Evolutionary conservation across 495 filamentous ascomycete species (phyloP), one percentile per base, ranked within the genome.

Genomic region (Podospora australis): DNA sequence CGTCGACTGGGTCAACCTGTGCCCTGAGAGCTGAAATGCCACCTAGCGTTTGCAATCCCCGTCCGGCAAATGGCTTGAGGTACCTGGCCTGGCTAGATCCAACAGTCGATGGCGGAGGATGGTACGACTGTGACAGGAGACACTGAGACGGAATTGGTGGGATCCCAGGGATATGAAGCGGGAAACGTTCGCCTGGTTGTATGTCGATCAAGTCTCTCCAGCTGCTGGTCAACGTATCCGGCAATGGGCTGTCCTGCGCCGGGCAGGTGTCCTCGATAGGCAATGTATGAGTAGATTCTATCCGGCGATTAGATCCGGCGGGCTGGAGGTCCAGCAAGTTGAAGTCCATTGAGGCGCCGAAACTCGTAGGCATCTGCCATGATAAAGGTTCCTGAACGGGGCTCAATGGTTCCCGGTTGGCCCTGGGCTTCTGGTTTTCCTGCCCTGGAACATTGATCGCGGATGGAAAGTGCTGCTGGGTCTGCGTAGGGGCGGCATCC

Each of bases 101-200:
- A 1, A 72, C 64, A 8, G 65, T 70, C 16, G 73, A 75, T 20
- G 71, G 69, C 10, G 68, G 58, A 21, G 73, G 70, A 7, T 70
- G 48, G 2, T 55, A 70, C 40, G 21, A 7, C n/a, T 69, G 66
- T 10, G 52, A 49, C 52, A 77, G 52, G 26, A 77, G 50, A 51
- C 72, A 77, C 48, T 78, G 70, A 26, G 70, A 68, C n/a, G 72
- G 75, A 35, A 78, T 71, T 16, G 74, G 68, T 2, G 72, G 69
- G n/a, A 74, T 52, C 22, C 60, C 55, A 39, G 47, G 55, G 32
- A 51, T 48, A 58, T 53, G 55, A 36, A 2, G n/a, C 32, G 14
- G n/a, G 19, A 16, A 17, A 16, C 19, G 3, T 36, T 17, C 7
- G 21, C 48, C 53, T 6, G 64, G 46, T 4, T 66, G 65, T 14